Conservation (phyloP, 2,329 filamentous ascomycete genomes). For the Trichoderma sp. region DNA sequence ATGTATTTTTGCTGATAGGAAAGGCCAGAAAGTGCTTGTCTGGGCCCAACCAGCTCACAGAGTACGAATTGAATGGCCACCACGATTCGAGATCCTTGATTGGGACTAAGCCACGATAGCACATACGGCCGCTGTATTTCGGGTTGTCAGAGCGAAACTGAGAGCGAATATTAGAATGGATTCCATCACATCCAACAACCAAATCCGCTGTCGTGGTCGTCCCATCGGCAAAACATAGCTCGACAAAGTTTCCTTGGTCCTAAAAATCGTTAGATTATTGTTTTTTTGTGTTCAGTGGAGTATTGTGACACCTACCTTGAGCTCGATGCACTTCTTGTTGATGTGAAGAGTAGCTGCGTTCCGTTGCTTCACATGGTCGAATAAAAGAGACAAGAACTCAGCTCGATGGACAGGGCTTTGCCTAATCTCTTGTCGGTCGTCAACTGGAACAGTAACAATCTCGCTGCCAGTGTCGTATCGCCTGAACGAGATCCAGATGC, state of each 20-base stretch:
- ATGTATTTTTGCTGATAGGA: constrained; percentile 2
- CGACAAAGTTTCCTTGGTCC: constrained; percentile 5
- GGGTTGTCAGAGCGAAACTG: constrained; percentile 14
- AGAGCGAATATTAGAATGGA: constrained; percentile 19
- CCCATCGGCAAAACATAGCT: constrained; percentile 21
- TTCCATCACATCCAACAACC: constrained; percentile 30
- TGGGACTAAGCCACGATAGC: constrained; percentile 9
- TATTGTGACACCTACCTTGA: not conserved
- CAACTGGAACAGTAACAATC: constrained; percentile 5
- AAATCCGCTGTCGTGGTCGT: constrained; percentile 21
- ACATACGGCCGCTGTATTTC: constrained; percentile 11
- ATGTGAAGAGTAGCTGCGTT: constrained; percentile 9
- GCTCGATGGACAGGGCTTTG: constrained; percentile 13
- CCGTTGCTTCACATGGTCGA: constrained; percentile 1
- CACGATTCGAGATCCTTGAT: constrained; percentile 9
- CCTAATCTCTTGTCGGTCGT: constrained; percentile 5
- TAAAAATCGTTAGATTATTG: not conserved
- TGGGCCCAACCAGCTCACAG: constrained; percentile 1
- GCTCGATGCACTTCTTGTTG: constrained; percentile 1
- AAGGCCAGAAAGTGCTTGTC: constrained; percentile 16
- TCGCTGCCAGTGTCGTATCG: constrained; percentile 5
- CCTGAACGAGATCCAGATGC: constrained; percentile 10
- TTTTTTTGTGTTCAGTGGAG: too few relatives aligned
- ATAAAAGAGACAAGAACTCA: not conserved
- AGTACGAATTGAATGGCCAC: constrained; percentile 7